A percentile compares a stretch with the other conserved stretches of the same genome.
These are phyloP conservation scores for Zymoseptoria passerinii DNA, from an alignment of 2,329 filamentous ascomycete species.

Conservation along the genomic window DNA sequence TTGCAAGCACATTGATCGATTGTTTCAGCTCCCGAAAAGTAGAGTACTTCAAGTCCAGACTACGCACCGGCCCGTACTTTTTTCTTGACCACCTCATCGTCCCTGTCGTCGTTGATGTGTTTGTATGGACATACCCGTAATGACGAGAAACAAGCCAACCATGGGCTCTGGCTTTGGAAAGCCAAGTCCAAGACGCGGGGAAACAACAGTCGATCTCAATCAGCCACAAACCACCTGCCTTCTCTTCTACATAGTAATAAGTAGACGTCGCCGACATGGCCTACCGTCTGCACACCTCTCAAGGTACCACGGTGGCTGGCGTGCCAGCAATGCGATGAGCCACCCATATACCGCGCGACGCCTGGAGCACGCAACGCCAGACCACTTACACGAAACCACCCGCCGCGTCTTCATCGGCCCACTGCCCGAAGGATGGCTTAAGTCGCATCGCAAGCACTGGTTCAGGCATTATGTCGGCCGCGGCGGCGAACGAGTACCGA, in stretches of 20 bases:
- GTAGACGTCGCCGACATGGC: background rate
- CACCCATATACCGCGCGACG: conserved; percentile 27
- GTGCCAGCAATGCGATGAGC: background rate
- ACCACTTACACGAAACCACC: conserved; percentile 54
- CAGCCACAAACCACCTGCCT: background rate
- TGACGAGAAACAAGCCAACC: no score
- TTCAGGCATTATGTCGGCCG: conserved; percentile 45
- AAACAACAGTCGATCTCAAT: background rate
- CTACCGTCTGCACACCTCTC: background rate
- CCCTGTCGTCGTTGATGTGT: no score
- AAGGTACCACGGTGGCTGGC: background rate
- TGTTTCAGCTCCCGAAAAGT: conserved; percentile 1
- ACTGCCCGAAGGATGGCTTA: conserved; percentile 57
- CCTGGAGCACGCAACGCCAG: conserved; percentile 49
- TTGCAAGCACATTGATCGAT: conserved; percentile 11
- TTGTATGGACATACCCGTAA: no score
- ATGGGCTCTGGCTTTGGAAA: no score
- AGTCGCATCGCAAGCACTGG: conserved; percentile 55
- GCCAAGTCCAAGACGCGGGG: background rate
- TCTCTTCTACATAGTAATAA: background rate
- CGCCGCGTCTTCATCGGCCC: conserved; percentile 58
- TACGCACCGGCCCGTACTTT: no score
- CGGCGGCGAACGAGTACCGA: conserved; percentile 19
- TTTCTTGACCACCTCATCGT: no score
- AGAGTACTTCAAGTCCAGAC: no score